Evolutionary conservation across 1,139 yeast genomes (phyloP), one percentile per base, ranked within the genome.

Genomic region (Geotrichum candidum): DNA sequence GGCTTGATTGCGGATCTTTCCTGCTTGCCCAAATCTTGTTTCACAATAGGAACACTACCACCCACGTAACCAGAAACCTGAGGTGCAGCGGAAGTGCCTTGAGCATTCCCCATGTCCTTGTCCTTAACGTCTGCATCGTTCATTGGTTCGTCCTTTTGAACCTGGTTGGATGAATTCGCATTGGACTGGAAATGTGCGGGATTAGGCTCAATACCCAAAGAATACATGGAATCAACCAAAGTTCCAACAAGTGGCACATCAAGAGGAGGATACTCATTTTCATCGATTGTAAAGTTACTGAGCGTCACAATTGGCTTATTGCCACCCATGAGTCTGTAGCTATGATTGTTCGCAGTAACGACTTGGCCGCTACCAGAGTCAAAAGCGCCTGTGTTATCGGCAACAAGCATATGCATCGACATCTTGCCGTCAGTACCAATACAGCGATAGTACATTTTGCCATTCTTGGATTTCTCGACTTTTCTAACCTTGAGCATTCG

Each of bases 11-110:
- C 22, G 41, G 54, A 18, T 31, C 27, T 18, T 46, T 29, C 23
- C 15, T 48, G 58, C 50, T 56, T 53, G n/a, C 56, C 38, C 18
- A 61, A 23, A 15, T 61, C 31, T 41, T 61, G 61, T 33, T 61
- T 54, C 23, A 61, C 59, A 60, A 60, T 60, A 3, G 62, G 62
- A 11, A 57, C 52, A 31, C 57, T 29, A 41, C 53, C 29, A 7
- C 27, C 45, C 3, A 18, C 41, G 15, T 57, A 51, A 10, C 54
- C 57, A 33, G 59, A 51, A 52, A 33, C 35, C 3, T 48, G 41
- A 48, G 54, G 25, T 15, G 51, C 23, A 56, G 46, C 33, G 22
- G 53, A 10, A 5, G 55, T 55, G 29, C 22, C 45, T n/a, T 13
- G 38, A 56, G 51, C 51, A 15, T 23, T 22, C 2, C 35, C 57